These are phyloP conservation scores for Pythium plurisporium DNA, from an alignment of 352 stramenopile species.

Conservation along the genomic window DNA sequence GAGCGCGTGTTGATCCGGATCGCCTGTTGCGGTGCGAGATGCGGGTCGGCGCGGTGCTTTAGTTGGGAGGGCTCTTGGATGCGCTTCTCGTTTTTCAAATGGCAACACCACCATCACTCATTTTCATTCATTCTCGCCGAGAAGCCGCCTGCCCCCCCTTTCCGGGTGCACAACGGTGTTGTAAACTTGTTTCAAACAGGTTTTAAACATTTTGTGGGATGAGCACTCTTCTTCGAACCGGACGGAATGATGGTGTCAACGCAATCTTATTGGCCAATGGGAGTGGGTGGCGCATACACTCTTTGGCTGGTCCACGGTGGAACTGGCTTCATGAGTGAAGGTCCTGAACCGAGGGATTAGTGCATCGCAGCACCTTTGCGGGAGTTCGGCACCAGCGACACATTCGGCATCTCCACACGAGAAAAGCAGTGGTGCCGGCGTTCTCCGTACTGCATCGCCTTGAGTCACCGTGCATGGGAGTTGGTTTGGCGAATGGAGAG, in stretches of 20 bases:
- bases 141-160: not conserved
- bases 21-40: not conserved
- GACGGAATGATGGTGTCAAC: slow-evolving; percentile 15
- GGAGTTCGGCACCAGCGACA: no score
- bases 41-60: not conserved
- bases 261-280: slow-evolving; percentile 20
- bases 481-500: no score
- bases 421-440: no score
- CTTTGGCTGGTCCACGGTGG: not conserved
- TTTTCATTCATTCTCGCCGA: slow-evolving; percentile 37
- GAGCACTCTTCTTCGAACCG: slow-evolving; percentile 13
- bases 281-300: slow-evolving; percentile 8
- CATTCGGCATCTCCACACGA: no score
- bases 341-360: not conserved
- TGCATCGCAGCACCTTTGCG: not conserved
- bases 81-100: slow-evolving; percentile 34
- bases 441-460: no score
- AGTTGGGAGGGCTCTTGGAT: slow-evolving; percentile 18
- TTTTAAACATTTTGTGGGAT: slow-evolving; percentile 24
- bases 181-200: slow-evolving; percentile 4
- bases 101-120: slow-evolving; percentile 42
- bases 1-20: no score
- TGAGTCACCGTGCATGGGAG: not conserved
- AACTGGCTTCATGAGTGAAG: slow-evolving; percentile 25
- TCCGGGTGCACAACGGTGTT: no score